Conservation (phyloP, 139 green algal species). For the Eudorina sp. region DNA sequence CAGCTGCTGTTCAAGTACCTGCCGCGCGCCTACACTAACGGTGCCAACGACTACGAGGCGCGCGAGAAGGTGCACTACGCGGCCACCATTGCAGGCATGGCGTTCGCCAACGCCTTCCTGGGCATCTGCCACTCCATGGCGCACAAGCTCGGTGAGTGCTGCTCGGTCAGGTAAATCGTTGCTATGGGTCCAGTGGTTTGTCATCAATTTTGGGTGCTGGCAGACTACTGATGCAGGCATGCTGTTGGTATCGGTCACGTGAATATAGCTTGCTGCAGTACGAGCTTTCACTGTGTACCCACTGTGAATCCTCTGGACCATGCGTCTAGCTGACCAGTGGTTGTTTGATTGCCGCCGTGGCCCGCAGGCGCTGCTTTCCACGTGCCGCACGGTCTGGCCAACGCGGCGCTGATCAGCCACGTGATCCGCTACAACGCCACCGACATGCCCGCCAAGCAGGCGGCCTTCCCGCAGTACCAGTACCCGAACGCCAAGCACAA, state of each 20-base stretch:
- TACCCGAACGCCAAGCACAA: conserved; percentile 63
- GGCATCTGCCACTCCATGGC: conserved; percentile 83
- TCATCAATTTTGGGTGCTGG: too few relatives aligned
- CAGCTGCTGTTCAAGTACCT: conserved; percentile 76
- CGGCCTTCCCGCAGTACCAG: conserved; percentile 82
- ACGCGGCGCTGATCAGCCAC: conserved; percentile 78
- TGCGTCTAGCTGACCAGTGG: too few relatives aligned
- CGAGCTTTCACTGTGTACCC: too few relatives aligned
- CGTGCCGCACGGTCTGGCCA: conserved; percentile 79
- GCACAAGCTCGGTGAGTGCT: conserved; percentile 66
- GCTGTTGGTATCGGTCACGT: too few relatives aligned
- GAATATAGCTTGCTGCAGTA: too few relatives aligned
- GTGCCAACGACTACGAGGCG: conserved; percentile 67
- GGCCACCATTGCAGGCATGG: conserved; percentile 84
- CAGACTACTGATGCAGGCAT: too few relatives aligned
- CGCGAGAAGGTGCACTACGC: conserved; percentile 81
- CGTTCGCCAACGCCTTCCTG: conserved; percentile 85
- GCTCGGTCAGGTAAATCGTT: neutral
- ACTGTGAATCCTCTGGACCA: too few relatives aligned
- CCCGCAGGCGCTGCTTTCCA: conserved; percentile 68
- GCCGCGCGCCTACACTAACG: conserved; percentile 63
- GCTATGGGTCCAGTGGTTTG: too few relatives aligned
- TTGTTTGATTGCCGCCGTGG: too few relatives aligned
- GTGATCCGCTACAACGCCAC: conserved; percentile 83
- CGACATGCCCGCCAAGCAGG: conserved; percentile 77